Percentiles rank a stretch among this genome's conserved stretches.
phyloP scores from a whole-genome alignment of 306 rosid species.

The Cucumis melo region DNA sequence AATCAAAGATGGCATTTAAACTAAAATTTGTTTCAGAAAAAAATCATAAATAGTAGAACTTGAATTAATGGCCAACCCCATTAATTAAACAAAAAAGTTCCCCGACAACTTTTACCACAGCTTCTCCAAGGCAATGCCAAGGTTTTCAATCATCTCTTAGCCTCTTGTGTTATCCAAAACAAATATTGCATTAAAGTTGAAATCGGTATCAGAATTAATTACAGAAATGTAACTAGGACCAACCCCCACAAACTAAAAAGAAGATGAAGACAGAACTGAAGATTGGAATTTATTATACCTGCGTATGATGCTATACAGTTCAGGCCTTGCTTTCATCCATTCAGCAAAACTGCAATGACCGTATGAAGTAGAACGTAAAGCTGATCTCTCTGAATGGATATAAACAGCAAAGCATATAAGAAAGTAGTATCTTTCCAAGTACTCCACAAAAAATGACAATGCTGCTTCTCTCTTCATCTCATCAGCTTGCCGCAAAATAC shows the following conservation, averaged over 20 bases:
- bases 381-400: constrained; percentile 60
- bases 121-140: not conserved
- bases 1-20: not conserved
- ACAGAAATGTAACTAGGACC: not conserved
- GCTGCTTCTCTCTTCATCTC: constrained; percentile 90
- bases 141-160: not conserved
- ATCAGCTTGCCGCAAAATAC: constrained; percentile 78
- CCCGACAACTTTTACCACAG: not conserved
- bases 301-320: constrained; percentile 81
- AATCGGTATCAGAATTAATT: not conserved
- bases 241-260: not conserved
- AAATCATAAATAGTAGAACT: not conserved
- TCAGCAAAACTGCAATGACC: constrained; percentile 47
- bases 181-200: not conserved
- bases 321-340: constrained; percentile 93
- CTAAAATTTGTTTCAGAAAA: not conserved
- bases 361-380: constrained; percentile 34
- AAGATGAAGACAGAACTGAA: not conserved
- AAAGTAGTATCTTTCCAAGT: constrained; percentile 93
- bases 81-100: not conserved
- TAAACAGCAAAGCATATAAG: constrained; percentile 90
- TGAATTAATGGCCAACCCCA: not conserved
- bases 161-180: not conserved
- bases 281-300: constrained; percentile 28
- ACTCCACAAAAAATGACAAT: constrained; percentile 73